phyloP scores from a whole-genome alignment of 1,139 yeast genomes.

The Yamadazyma mexicana region DNA sequence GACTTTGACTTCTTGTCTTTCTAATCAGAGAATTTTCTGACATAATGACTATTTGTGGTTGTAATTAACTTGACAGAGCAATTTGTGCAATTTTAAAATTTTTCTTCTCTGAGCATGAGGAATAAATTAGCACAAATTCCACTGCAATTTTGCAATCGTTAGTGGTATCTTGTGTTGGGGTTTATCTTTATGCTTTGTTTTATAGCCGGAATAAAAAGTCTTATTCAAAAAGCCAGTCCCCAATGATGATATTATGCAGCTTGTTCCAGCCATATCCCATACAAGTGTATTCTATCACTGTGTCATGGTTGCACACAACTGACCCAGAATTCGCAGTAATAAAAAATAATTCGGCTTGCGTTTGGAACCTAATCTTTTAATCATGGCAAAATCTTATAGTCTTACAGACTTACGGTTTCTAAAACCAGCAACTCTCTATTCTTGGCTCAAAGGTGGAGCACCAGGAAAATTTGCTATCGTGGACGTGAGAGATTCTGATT shows the following conservation, averaged over 20 bases:
- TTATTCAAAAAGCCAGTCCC: no score
- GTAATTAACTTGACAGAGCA: background rate
- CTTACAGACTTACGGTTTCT: conserved; percentile 39
- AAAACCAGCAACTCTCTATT: conserved; percentile 42
- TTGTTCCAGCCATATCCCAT: no score
- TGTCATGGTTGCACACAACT: no score
- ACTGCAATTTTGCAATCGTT: background rate
- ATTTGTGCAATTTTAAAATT: conserved; percentile 2
- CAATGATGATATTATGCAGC: no score
- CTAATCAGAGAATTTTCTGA: conserved; percentile 4
- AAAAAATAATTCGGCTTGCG: background rate
- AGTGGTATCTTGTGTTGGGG: no score
- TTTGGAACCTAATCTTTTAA: no score
- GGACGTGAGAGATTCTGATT: conserved; percentile 87
- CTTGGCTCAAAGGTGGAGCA: conserved; percentile 46
- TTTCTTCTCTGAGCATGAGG: background rate
- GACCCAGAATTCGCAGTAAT: conserved; percentile 1
- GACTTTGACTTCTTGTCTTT: conserved; percentile 13
- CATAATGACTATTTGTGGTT: conserved; percentile 2
- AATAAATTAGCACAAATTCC: background rate
- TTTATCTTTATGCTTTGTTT: no score
- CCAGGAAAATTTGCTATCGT: conserved; percentile 61
- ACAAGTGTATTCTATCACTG: no score
- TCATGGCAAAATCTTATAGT: conserved; percentile 15
- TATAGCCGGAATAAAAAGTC: no score